Evolutionary conservation across 768 basidiomycete species (phyloP).

Genomic region (Cystofilobasidium capitatum): DNA sequence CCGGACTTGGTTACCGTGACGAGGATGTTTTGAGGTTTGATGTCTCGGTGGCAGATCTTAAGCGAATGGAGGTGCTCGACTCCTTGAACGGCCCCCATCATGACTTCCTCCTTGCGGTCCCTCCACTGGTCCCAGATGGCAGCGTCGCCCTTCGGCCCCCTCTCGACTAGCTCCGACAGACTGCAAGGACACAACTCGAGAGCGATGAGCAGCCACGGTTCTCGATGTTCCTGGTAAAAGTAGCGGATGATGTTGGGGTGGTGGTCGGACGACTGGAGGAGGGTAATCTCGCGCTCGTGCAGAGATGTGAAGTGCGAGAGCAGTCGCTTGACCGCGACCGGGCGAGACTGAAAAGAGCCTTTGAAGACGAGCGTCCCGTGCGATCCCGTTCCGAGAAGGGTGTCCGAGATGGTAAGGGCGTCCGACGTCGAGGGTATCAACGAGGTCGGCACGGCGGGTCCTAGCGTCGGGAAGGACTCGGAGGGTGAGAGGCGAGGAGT

Average conservation of each 20-base stretch:
- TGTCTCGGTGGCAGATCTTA: conserved; percentile 95
- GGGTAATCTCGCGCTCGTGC: conserved; percentile 81
- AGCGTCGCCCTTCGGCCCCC: conserved; percentile 56
- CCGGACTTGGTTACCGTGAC: conserved; percentile 49
- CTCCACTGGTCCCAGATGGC: conserved; percentile 70
- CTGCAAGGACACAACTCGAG: conserved; percentile 58
- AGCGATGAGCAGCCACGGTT: conserved; percentile 93
- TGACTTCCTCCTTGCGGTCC: conserved; percentile 59
- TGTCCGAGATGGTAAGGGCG: conserved; percentile 9
- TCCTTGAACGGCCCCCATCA: conserved; percentile 77
- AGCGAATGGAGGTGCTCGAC: conserved; percentile 82
- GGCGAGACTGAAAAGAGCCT: conserved; percentile 75
- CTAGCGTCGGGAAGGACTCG: not conserved
- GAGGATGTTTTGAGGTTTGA: conserved; percentile 96
- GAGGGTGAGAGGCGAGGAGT: not conserved
- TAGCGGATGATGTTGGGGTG: conserved; percentile 96
- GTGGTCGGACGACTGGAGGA: conserved; percentile 93
- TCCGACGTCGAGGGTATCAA: conserved; percentile 38
- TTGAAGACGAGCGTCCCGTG: conserved; percentile 89
- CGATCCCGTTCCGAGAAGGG: conserved; percentile 2
- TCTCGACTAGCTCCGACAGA: conserved; percentile 42
- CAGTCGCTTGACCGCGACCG: conserved; percentile 96
- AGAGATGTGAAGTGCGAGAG: conserved; percentile 92
- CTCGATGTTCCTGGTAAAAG: conserved; percentile 89
- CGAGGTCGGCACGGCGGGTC: not conserved